Evolutionary conservation across 2,329 filamentous ascomycete species (phyloP), one percentile per base, ranked within the genome.

Genomic region (Colletotrichum sp.): DNA sequence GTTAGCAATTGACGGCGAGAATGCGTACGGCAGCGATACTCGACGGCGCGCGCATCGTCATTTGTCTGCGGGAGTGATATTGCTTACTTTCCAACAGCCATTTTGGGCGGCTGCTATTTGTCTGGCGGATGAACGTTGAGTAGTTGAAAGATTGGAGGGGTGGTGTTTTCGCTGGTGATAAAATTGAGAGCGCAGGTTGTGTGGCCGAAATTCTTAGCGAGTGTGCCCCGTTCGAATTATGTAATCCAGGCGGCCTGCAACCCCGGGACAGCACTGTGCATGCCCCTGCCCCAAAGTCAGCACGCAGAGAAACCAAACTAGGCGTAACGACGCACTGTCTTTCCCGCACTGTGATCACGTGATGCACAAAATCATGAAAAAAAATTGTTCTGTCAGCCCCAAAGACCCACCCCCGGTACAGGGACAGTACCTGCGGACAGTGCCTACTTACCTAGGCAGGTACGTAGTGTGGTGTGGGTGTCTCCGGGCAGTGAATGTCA

Each of bases 31-130:
- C 36, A 19, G 12, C 28, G 9, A 22, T 12, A 25, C 52, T 30
- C 25, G 44, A 25, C 4, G 15, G 59, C 67, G 30, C 39, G 34
- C 44, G 30, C 65, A 36, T 68, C 19, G 28, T 52, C 16, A n/a
- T 66, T 9, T 15, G 34, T 39, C 7, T 27, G 59, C 15, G 19
- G 28, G 28, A 34, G 63, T 39, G 55, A 63, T 59, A 30, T 78
- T 80, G 80, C 89, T 86, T 86, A 91, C 89, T 91, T 91, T 88
- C 89, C 89, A 88, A 91, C 89, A 86, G 89, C 89, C 89, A 91
- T 91, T 84, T 86, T 90, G 88, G 69, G 57, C 69, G 70, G 88
- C 85, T 87, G 87, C 85, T 86, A 84, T 83, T 84, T 85, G 83
- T 87, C 84, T 84, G 83, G 82, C 82, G 80, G 82, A 82, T 82